Evolutionary conservation across 1,284 basidiomycete genomes (phyloP), one percentile per base, ranked within the genome.

Genomic region (Ustilago loliicola): DNA sequence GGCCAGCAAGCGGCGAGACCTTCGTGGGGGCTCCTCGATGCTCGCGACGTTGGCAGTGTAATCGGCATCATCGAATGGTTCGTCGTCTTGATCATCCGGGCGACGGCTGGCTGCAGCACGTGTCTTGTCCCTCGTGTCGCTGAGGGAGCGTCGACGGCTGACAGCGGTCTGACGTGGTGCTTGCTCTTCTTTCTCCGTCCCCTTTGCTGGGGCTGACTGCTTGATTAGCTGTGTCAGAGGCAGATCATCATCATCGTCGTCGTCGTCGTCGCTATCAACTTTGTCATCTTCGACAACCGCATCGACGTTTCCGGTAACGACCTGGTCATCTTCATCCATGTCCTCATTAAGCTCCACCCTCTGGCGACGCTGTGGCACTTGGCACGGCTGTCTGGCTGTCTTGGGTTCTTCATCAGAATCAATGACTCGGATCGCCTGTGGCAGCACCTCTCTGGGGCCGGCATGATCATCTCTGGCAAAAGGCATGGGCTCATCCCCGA

Each of bases 231-330:
- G 21, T 8, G 21, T 11, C 21, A 61, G 51, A 7, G 60, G 60
- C 2, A 32, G 10, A 36, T 61, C 60, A 15, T 61, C 60, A 17
- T 61, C 59, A 17, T 30, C n/a, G 27, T 61, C 59, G 30, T 61
- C 51, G n/a, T 21, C 25, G n/a, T 23, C 48, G 17, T 32, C 27
- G 1, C 5, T 10, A n/a, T 34, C 40, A n/a, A 17, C 4, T 8
- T 30, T 15, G 51, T 32, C 25, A 21, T 48, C 23, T 15, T 17
- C 19, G 54, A 29, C 32, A 58, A 7, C 38, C 9, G 30, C 21
- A 58, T 9, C 53, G 36, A 38, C 8, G 36, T 6, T 36, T 5
- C 5, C 4, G 6, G 25, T 17, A 23, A 9, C 23, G 2, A 21
- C 17, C 3, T 45, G 6, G 10, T 21, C n/a, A n/a, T 45, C 42